Evolutionary conservation across 495 filamentous ascomycete species (phyloP).

Genomic region (Penicilliopsis zonata): DNA sequence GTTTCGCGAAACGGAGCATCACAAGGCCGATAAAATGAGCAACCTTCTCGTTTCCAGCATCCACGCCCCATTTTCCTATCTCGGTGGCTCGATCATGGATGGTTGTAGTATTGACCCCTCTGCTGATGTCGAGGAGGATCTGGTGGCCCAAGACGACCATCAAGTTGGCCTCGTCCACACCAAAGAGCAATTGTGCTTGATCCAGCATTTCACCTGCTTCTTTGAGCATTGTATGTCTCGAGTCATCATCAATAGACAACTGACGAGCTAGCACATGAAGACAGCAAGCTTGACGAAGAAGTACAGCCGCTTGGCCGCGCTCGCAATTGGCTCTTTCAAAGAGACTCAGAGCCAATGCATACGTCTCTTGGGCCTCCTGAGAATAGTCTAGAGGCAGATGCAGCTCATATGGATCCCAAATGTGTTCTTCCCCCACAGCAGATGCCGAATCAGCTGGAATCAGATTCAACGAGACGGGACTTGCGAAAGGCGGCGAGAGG

Average conservation of each 20-base stretch:
- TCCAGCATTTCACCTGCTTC: constrained; percentile 6
- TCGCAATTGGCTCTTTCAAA: constrained; percentile 6
- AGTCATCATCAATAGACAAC: constrained; percentile 1
- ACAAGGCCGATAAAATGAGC: constrained; percentile 8
- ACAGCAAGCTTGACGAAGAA: constrained; percentile 14
- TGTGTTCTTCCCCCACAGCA: constrained; percentile 3
- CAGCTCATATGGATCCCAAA: constrained; percentile 12
- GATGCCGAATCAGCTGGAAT: constrained; percentile 4
- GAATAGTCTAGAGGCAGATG: constrained; percentile 7
- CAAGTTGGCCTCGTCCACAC: constrained; percentile 9
- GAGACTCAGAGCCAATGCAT: constrained; percentile 7
- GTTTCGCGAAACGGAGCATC: no score
- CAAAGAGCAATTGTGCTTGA: constrained; percentile 8
- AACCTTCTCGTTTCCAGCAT: constrained; percentile 8
- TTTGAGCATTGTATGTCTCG: constrained; percentile 2
- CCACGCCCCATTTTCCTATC: constrained; percentile 12
- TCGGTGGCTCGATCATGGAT: constrained; percentile 6
- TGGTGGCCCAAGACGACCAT: constrained; percentile 11
- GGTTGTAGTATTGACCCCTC: constrained; percentile 2
- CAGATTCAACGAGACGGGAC: constrained; percentile 11
- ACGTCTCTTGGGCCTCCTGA: constrained; percentile 2
- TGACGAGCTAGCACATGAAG: constrained; percentile 7
- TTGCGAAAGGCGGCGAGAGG: constrained; percentile 12
- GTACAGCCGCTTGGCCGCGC: constrained; percentile 9
- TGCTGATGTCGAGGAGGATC: constrained; percentile 10